These are phyloP conservation scores for Tieghemiomyces parasiticus DNA, from an alignment of 192 early-diverging fungal species.

Conservation along the genomic window DNA sequence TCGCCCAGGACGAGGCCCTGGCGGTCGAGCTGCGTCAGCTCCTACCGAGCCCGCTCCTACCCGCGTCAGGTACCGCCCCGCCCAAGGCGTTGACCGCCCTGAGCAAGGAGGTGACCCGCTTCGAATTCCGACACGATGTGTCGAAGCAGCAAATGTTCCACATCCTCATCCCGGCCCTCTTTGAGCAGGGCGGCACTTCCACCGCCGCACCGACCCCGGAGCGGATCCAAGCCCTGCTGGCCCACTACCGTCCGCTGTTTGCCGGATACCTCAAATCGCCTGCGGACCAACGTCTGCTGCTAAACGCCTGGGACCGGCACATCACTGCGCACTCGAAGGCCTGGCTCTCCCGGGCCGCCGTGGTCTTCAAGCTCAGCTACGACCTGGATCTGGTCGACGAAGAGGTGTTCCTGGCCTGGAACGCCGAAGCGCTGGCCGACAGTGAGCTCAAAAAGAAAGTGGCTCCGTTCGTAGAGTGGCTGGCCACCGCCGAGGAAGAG, in stretches of 20 bases:
- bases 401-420: conserved; percentile 60
- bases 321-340: conserved; percentile 18
- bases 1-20: conserved; percentile 18
- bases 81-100: conserved; percentile 28
- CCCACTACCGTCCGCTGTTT: conserved; percentile 16
- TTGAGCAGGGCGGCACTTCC: conserved; percentile 29
- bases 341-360: conserved; percentile 36
- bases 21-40: conserved; percentile 18
- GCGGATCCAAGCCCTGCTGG: conserved; percentile 13
- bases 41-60: conserved; percentile 13
- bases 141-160: conserved; percentile 61
- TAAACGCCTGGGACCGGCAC: conserved; percentile 27
- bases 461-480: conserved; percentile 59
- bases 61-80: conserved; percentile 8
- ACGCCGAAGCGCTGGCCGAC: conserved; percentile 26
- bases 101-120: conserved; percentile 66
- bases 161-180: conserved; percentile 43
- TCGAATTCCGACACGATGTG: conserved; percentile 73
- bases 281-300: conserved; percentile 24
- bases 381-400: conserved; percentile 66
- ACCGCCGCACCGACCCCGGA: conserved; percentile 13
- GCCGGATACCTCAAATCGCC: conserved; percentile 20
- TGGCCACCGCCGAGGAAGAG: conserved; percentile 73
- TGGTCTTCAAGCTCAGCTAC: conserved; percentile 54
- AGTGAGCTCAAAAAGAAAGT: conserved; percentile 44